Evolutionary conservation across 2,329 filamentous ascomycete species (phyloP).

Genomic region (Nigrospora osmanthi): DNA sequence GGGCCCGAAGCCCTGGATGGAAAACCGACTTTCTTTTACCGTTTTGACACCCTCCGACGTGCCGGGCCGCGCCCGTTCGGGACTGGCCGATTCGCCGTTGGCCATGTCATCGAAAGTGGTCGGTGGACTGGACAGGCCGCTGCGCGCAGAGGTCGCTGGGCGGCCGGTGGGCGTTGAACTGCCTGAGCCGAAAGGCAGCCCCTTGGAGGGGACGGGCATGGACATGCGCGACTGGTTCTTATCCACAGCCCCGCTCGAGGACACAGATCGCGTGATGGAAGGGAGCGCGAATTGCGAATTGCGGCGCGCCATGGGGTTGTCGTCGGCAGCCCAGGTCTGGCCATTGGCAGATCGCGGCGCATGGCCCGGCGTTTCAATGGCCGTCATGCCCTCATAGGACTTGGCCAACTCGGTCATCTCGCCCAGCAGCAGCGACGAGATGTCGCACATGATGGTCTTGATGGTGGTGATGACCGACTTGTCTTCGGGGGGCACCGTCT

Average conservation of each 20-base stretch:
- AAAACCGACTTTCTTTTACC: conserved; percentile 50
- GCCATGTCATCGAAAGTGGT: conserved; percentile 39
- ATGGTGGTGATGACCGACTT: conserved; percentile 70
- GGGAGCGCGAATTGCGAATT: conserved; percentile 48
- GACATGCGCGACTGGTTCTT: conserved; percentile 67
- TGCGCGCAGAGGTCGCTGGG: conserved; percentile 43
- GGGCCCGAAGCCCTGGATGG: conserved; percentile 63
- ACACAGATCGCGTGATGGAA: conserved; percentile 40
- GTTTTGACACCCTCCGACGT: conserved; percentile 36
- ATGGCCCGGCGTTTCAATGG: conserved; percentile 68
- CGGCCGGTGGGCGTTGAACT: conserved; percentile 35
- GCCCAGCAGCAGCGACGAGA: conserved; percentile 65
- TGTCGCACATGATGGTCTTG: conserved; percentile 72
- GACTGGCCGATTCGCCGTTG: conserved; percentile 27
- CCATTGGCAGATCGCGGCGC: conserved; percentile 32
- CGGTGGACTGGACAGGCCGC: conserved; percentile 38
- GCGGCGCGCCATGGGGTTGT: conserved; percentile 35
- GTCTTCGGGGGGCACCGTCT: conserved; percentile 60
- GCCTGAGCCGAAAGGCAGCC: conserved; percentile 32
- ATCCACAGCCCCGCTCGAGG: conserved; percentile 46
- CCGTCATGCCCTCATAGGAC: conserved; percentile 63
- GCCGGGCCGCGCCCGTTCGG: conserved; percentile 33
- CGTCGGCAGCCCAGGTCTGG: conserved; percentile 30
- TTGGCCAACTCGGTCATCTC: conserved; percentile 70
- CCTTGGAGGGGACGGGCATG: conserved; percentile 57